A percentile compares a stretch with the other conserved stretches of the same genome.
phyloP scores from a whole-genome alignment of 805 yeast species.

The Candida argentea region DNA sequence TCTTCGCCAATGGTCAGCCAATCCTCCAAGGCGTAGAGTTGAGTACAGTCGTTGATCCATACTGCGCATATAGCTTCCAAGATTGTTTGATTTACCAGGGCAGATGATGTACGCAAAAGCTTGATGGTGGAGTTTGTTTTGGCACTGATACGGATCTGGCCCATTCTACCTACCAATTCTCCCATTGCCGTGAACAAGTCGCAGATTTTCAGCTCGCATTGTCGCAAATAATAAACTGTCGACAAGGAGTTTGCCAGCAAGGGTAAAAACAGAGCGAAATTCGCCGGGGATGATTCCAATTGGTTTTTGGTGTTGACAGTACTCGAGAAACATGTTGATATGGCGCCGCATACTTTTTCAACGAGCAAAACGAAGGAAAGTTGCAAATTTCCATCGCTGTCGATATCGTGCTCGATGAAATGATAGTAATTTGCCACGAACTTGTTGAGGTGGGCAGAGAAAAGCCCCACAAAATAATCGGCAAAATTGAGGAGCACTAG shows the following conservation, averaged over 20 bases:
- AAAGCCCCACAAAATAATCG: conserved; percentile 21
- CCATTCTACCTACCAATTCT: conserved; percentile 19
- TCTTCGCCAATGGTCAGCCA: conserved; percentile 22
- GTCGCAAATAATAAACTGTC: conserved; percentile 23
- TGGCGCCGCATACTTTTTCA: conserved; percentile 14
- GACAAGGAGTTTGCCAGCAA: conserved; percentile 31
- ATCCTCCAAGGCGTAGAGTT: conserved; percentile 32
- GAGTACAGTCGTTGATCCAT: conserved; percentile 37
- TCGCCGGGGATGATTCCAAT: conserved; percentile 25
- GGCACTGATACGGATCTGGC: conserved; percentile 19
- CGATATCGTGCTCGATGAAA: conserved; percentile 20
- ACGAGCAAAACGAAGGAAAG: conserved; percentile 16
- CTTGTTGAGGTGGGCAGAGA: conserved; percentile 18
- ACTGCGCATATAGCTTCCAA: conserved; percentile 32
- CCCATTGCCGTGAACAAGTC: conserved; percentile 22
- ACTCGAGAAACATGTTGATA: conserved; percentile 21
- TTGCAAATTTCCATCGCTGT: conserved; percentile 18
- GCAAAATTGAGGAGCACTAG: conserved; percentile 28
- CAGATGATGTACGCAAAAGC: conserved; percentile 20
- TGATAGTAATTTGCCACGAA: conserved; percentile 29
- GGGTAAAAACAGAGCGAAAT: conserved; percentile 28
- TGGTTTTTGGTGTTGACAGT: conserved; percentile 18
- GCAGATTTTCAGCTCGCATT: conserved; percentile 18
- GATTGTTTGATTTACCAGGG: conserved; percentile 25
- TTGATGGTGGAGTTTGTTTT: conserved; percentile 30